phyloP scores from a whole-genome alignment of 2,329 filamentous ascomycete species.

The Paraphaeosphaeria minitans region DNA sequence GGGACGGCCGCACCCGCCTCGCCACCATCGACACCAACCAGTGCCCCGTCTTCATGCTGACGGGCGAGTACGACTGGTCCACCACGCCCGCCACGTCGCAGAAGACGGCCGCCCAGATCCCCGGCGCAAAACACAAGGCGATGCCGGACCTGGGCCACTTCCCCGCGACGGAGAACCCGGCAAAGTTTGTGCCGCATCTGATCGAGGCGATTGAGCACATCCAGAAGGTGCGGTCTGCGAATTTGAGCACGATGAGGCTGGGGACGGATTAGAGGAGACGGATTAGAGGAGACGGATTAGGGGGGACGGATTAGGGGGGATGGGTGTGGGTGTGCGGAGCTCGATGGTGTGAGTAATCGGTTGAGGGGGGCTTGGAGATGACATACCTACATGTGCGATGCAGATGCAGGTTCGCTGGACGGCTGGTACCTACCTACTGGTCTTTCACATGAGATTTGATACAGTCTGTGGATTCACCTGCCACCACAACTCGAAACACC shows the following conservation, averaged over 20 bases:
- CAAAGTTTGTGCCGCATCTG: slow-evolving; percentile 46
- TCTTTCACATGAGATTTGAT: no score
- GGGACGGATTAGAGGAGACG: slow-evolving; percentile 33
- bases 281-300: no score
- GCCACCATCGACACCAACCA: slow-evolving; percentile 53
- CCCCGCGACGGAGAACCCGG: slow-evolving; percentile 53
- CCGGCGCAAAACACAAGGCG: slow-evolving; percentile 50
- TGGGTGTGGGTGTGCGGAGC: no score
- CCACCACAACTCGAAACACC: no score
- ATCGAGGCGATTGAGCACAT: slow-evolving; percentile 48
- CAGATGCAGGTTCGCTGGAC: no score
- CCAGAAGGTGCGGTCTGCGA: slow-evolving; percentile 37
- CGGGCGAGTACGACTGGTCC: slow-evolving; percentile 57
- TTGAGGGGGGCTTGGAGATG: no score
- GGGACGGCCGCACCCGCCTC: slow-evolving; percentile 54
- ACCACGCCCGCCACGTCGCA: slow-evolving; percentile 55
- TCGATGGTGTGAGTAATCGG: no score
- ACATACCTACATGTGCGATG: no score
- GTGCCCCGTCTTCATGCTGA: slow-evolving; percentile 59
- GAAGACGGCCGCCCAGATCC: slow-evolving; percentile 55
- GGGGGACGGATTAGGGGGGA: no score
- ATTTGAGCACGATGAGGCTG: slow-evolving; percentile 39
- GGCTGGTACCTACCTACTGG: no score
- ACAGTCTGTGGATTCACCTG: no score
- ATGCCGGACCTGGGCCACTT: slow-evolving; percentile 57